Base-by-base conservation (phyloP, 2,329 filamentous ascomycete genomes). In the Fusarium compactum region DNA sequence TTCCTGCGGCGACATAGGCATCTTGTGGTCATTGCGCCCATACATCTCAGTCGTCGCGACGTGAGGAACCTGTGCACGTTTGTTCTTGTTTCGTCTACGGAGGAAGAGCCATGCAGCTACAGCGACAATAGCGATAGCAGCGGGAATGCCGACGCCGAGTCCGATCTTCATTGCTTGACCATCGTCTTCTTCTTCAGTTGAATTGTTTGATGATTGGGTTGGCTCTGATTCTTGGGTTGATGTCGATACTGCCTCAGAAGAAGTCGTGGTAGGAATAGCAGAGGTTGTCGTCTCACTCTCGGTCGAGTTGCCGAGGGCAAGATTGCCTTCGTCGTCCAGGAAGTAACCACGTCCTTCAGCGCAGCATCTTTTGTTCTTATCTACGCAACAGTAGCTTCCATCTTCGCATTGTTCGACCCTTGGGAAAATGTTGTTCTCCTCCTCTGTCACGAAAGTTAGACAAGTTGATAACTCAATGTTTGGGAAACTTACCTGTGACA, bases 301-400 rank as follows among this genome's bases (percentile, higher is more conserved):
- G 3, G 16, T 22, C 8, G 65, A 41, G 10, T 38, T 54, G 1
- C 53, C 44, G 6, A 55, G 25, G 30, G 50, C 50, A 2, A 60
- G 25, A 5, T 65, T 59, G 11, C 62, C 52, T 8, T 65, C 30
- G 1, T 58, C 24, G 12, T 52, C 65, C 2, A 74, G 62, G 10
- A 74, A 74, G 1, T 52, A 38, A 8, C 70, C 71, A 0, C 65
- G 51, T 22, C 51, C 62, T 5, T 62, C 62, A 6, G 61, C 43
- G 5, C 65, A 74, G 8, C 70, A 74, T 6, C 58, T 57, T 20
- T 38, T 40, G 22, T 73, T 65, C n/a, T 71, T 50, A 12, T 74
- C 29, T 0, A 6, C 57, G 22, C 65, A 74, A n/a, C 68, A 74
- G n/a, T 52, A 65, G n/a, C 67, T 69, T 2, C 71, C 70, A 48